Conservation (phyloP, 2,329 filamentous ascomycete genomes). For the Bimuria novae-zelandiae region DNA sequence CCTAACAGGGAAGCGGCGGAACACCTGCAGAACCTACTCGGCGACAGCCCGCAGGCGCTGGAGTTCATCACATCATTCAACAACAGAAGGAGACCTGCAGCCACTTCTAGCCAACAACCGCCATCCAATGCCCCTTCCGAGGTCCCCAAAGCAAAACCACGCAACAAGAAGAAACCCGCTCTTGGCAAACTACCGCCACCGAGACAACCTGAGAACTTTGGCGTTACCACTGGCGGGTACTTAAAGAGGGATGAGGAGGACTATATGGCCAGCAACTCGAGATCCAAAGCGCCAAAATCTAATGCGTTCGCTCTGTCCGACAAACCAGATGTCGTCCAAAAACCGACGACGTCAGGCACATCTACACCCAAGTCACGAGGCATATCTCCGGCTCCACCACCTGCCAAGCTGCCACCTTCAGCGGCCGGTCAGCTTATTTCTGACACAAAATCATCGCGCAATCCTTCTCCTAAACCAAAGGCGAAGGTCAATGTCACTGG, state of each 20-base stretch:
- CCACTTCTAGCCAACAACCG: conserved; percentile 18
- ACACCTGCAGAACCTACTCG: conserved; percentile 86
- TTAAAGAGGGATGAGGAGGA: conserved; percentile 75
- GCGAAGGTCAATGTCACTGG: conserved; percentile 76
- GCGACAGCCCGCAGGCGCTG: conserved; percentile 76
- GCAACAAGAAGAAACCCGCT: conserved; percentile 49
- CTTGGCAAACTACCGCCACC: conserved; percentile 48
- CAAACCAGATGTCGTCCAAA: conserved; percentile 54
- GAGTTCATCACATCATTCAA: conserved; percentile 80
- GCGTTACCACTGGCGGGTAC: conserved; percentile 71
- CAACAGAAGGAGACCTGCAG: conserved; percentile 57
- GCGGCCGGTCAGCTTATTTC: conserved; percentile 81
- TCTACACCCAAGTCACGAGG: conserved; percentile 43
- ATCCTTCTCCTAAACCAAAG: conserved; percentile 56
- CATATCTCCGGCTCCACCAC: conserved; percentile 51
- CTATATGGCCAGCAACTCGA: conserved; percentile 63
- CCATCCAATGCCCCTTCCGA: conserved; percentile 29
- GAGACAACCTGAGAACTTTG: conserved; percentile 61
- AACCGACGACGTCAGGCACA: conserved; percentile 33
- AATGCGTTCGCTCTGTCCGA: conserved; percentile 56
- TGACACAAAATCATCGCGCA: conserved; percentile 65
- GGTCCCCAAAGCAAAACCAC: conserved; percentile 41
- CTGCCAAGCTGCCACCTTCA: conserved; percentile 64
- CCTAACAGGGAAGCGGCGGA: conserved; percentile 77
- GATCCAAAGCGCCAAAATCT: conserved; percentile 46